Evolutionary conservation across 2,329 filamentous ascomycete genomes (phyloP).

Genomic region (Paecilomyces sp.): DNA sequence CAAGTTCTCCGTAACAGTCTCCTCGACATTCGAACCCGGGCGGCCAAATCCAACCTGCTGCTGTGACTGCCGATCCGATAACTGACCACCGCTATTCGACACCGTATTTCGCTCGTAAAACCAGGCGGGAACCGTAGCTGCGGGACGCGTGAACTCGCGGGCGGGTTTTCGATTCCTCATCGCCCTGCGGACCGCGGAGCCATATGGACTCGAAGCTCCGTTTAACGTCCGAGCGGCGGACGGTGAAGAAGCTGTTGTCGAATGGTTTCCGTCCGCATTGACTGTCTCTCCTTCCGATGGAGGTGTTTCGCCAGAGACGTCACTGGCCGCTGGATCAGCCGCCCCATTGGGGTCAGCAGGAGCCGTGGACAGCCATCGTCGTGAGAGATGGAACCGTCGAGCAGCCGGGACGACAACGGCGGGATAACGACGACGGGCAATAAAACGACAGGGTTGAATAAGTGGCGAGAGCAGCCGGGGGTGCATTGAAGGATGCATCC

Average conservation of each 20-base stretch:
- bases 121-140: conserved; percentile 28
- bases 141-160: conserved; percentile 12
- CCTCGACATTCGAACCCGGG: conserved; percentile 11
- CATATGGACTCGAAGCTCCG: conserved; percentile 26
- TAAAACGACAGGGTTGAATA: conserved; percentile 28
- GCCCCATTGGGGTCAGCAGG: conserved; percentile 21
- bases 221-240: conserved; percentile 11
- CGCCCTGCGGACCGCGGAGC: conserved; percentile 31
- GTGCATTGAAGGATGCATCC: conserved; percentile 34
- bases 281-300: conserved; percentile 10
- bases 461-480: conserved; percentile 24
- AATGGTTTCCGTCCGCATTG: conserved; percentile 8
- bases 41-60: conserved; percentile 21
- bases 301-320: conserved; percentile 14
- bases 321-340: conserved; percentile 12
- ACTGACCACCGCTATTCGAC: conserved; percentile 11
- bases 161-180: conserved; percentile 26
- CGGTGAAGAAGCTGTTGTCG: conserved; percentile 8
- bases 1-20: conserved; percentile 4
- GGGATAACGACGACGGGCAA: conserved; percentile 30
- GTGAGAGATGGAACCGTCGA: conserved; percentile 28
- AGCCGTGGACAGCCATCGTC: conserved; percentile 18
- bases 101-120: conserved; percentile 30
- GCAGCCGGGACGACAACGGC: conserved; percentile 13
- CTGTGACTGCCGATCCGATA: conserved; percentile 6